These are phyloP conservation scores for Pythium graminicola DNA, from an alignment of 352 stramenopile species.

Conservation along the genomic window DNA sequence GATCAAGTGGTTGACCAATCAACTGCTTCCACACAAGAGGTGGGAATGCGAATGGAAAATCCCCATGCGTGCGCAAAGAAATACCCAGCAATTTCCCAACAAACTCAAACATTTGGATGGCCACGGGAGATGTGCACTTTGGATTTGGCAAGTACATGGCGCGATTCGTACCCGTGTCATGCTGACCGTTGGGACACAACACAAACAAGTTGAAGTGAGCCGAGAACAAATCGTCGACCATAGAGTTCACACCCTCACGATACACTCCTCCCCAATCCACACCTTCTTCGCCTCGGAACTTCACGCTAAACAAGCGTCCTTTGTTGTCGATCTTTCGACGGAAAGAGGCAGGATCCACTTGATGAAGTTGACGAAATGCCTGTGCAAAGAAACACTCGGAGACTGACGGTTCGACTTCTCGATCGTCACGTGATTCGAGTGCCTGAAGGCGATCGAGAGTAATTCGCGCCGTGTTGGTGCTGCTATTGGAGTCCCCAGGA, in stretches of 20 bases:
- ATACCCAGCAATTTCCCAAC: conserved; percentile 92
- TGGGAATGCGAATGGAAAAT: conserved; percentile 90
- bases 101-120: conserved; percentile 92
- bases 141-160: conserved; percentile 86
- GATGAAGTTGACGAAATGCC: conserved; percentile 86
- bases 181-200: conserved; percentile 80
- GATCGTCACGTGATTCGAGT: conserved; percentile 81
- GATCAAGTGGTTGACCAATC: conserved; percentile 66
- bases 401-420: conserved; percentile 79
- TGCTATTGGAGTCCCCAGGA: conserved; percentile 41
- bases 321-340: conserved; percentile 88
- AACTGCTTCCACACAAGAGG: conserved; percentile 93
- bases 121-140: conserved; percentile 82
- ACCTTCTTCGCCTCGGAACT: conserved; percentile 85
- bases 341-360: conserved; percentile 79
- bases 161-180: conserved; percentile 80
- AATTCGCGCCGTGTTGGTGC: conserved; percentile 69
- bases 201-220: conserved; percentile 80
- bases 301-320: conserved; percentile 82
- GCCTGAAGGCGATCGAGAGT: conserved; percentile 80
- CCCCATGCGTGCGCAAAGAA: conserved; percentile 88
- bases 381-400: conserved; percentile 93
- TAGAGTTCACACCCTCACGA: conserved; percentile 81
- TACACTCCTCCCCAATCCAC: conserved; percentile 88
- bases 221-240: conserved; percentile 87